Evolutionary conservation across 73 alveolate species (phyloP), one percentile per base, ranked within the genome.

Genomic region (Halteria grandinella): DNA sequence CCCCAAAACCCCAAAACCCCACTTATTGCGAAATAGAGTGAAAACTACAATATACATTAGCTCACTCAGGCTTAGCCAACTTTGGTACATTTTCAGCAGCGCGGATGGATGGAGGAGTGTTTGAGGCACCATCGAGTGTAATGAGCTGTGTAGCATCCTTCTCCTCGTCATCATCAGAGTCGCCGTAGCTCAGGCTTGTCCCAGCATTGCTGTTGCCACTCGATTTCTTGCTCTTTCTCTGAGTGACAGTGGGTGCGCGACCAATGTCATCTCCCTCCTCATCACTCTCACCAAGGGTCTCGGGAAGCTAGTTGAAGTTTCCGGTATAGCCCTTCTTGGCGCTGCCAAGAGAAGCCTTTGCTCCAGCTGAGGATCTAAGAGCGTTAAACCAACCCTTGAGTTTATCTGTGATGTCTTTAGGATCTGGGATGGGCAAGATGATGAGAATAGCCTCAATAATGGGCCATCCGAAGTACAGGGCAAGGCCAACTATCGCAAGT

Each of bases 391-490:
- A n/a, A n/a, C n/a, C n/a, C 41, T 23, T 28, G 49, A 70, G 24
- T 23, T 36, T 70, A 6, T 70, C 83, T 20, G 32, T 70, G 1
- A 48, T 1, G 32, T 70, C 83, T 24, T 70, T 70, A 24, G 83
- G 83, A 50, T 70, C 83, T 25, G 83, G 83, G 41, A 70, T 70
- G 7, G 83, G 83, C 10, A 70, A 28, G 1, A 53, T 59, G 25
- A 70, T 45, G 2, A 70, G 12, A 21, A 70, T 33, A 15, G 72
- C 83, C 47, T 70, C 83, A 8, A 70, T 18, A 11, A 70, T 6
- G 4, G 83, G 83, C 83, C 83, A 70, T 8, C 83, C 83, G 45
- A 34, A 48, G 50, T 79, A 66, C 4, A 63, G 52, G 41, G 55
- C 47, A 0, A 55, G 85, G 7, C 48, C 82, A 29, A 81, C 36